Percentiles rank a stretch among this genome's conserved stretches.
phyloP scores from a whole-genome alignment of 2,329 filamentous ascomycete species.

The Trichoderma koningiopsis region DNA sequence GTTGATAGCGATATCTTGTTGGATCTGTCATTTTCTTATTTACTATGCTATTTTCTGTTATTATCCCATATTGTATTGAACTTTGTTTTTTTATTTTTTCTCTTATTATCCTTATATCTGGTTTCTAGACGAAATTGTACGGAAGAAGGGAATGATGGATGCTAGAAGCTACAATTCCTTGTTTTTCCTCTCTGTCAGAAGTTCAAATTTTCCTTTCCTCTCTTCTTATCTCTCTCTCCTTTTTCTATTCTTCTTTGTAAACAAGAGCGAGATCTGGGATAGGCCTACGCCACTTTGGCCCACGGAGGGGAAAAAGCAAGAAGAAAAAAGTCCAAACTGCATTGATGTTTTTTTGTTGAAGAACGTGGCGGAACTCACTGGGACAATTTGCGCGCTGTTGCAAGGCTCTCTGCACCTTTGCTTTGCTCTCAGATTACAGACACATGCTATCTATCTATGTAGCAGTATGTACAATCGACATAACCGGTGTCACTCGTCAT shows the following conservation, averaged over 20 bases:
- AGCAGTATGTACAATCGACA: background rate
- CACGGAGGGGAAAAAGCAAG: conserved; percentile 6
- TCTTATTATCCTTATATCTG: conserved; percentile 8
- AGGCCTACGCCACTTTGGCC: conserved; percentile 6
- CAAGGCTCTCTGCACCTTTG: background rate
- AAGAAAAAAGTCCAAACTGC: conserved; percentile 7
- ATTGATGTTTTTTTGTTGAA: background rate
- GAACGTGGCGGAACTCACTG: background rate
- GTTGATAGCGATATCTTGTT: conserved; percentile 26
- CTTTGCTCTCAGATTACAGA: background rate
- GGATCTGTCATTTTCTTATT: conserved; percentile 21
- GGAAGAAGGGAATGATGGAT: conserved; percentile 14
- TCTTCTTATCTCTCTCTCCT: background rate
- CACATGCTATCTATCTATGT: background rate
- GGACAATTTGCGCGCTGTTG: background rate
- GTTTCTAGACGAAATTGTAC: conserved; percentile 23
- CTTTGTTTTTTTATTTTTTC: background rate
- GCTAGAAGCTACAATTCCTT: conserved; percentile 19
- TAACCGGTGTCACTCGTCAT: background rate
- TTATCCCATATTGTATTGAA: background rate
- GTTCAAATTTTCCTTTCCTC: background rate
- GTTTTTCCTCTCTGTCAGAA: background rate
- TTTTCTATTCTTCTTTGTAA: background rate
- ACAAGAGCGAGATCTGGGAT: conserved; percentile 1
- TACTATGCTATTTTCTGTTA: background rate